phyloP scores from a whole-genome alignment of 2,329 filamentous ascomycete genomes.

The Pyrenophora teres region DNA sequence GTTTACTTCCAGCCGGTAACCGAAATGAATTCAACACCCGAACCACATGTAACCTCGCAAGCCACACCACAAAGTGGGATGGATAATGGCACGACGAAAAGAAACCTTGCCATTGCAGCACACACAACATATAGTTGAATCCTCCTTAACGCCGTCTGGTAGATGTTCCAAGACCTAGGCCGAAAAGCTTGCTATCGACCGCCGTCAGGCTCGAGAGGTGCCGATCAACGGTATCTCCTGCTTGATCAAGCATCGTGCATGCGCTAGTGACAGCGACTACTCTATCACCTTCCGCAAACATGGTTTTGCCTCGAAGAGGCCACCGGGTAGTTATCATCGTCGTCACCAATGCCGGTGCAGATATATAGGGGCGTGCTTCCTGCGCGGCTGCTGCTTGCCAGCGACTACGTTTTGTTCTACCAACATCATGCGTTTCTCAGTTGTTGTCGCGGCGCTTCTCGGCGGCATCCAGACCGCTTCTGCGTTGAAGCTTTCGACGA shows the following conservation, averaged over 20 bases:
- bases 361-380: slow-evolving; percentile 8
- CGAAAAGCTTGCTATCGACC: slow-evolving; percentile 17
- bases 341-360: neutral
- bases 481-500: slow-evolving; percentile 27
- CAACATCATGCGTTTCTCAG: slow-evolving; percentile 33
- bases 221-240: slow-evolving; percentile 32
- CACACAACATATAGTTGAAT: neutral
- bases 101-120: neutral
- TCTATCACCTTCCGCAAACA: slow-evolving; percentile 37
- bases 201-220: slow-evolving; percentile 15
- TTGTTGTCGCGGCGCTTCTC: slow-evolving; percentile 26
- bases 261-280: slow-evolving; percentile 16
- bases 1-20: no score
- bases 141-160: neutral
- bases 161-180: slow-evolving; percentile 1
- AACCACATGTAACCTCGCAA: no score
- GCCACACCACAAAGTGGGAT: no score
- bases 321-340: slow-evolving; percentile 6
- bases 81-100: neutral
- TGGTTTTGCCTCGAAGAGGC: slow-evolving; percentile 15
- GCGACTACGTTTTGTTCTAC: slow-evolving; percentile 4
- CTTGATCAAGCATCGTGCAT: slow-evolving; percentile 25
- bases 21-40: no score
- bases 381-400: neutral
- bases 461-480: slow-evolving; percentile 31